Evolutionary conservation across 1,284 basidiomycete species (phyloP).

Genomic region (Cryptococcus neoformans): DNA sequence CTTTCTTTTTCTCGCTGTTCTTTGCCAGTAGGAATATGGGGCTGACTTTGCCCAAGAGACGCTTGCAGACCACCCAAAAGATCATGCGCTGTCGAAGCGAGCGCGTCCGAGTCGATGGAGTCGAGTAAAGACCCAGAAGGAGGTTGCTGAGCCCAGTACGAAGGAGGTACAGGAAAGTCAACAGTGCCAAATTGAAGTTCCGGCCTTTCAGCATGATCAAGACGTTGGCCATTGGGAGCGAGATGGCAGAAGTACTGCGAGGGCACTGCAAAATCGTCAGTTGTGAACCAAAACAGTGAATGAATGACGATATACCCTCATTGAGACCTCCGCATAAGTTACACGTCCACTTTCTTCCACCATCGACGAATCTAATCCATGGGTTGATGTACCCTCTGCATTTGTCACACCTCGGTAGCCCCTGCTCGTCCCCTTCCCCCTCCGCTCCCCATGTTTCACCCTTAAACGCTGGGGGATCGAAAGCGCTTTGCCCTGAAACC

Average conservation of each 20-base stretch:
- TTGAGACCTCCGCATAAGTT: conserved; percentile 85
- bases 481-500: conserved; percentile 38
- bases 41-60: conserved; percentile 30
- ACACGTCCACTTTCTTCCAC: conserved; percentile 86
- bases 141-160: conserved; percentile 78
- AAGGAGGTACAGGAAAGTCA: conserved; percentile 80
- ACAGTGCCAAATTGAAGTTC: conserved; percentile 90
- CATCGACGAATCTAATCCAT: conserved; percentile 84
- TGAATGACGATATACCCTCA: conserved; percentile 59
- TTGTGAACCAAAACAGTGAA: neutral
- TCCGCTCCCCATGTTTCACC: neutral
- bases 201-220: conserved; percentile 78
- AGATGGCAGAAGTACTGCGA: conserved; percentile 84
- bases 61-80: conserved; percentile 43
- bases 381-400: conserved; percentile 95
- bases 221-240: conserved; percentile 71
- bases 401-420: conserved; percentile 79
- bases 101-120: conserved; percentile 36
- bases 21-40: conserved; percentile 11
- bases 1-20: conserved; percentile 27
- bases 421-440: conserved; percentile 49
- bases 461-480: conserved; percentile 65
- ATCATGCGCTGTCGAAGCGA: conserved; percentile 42
- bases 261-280: conserved; percentile 55
- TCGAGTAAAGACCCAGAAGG: conserved; percentile 52